Percentiles rank a stretch among this genome's conserved stretches.
Conservation (phyloP, 345 rosid species). For the Boechera retrofracta region DNA sequence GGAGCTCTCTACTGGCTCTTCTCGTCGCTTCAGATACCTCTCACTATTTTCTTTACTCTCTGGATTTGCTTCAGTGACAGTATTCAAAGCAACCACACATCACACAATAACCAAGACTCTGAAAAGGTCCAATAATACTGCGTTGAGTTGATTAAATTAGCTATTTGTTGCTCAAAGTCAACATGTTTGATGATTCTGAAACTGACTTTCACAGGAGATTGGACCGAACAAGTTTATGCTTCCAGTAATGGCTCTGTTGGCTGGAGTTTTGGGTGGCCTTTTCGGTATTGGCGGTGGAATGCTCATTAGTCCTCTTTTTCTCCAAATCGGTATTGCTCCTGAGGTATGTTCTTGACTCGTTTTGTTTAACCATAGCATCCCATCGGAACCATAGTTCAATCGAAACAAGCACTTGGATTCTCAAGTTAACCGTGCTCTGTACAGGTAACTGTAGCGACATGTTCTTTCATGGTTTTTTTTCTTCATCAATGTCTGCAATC, state of each 20-base stretch:
- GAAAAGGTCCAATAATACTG: constrained; percentile 1
- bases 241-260: constrained; percentile 67
- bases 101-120: constrained; percentile 7
- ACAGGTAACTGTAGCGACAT: constrained; percentile 74
- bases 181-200: not conserved
- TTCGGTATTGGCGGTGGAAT: constrained; percentile 89
- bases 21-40: constrained; percentile 71
- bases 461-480: constrained; percentile 46
- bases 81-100: constrained; percentile 15
- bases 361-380: not conserved
- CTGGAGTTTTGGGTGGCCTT: constrained; percentile 77
- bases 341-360: constrained; percentile 50
- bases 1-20: constrained; percentile 68
- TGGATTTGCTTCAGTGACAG: constrained; percentile 54
- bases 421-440: not conserved
- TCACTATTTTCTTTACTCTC: constrained; percentile 62
- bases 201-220: not conserved
- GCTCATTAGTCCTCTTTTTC: constrained; percentile 87
- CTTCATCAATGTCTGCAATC: constrained; percentile 47
- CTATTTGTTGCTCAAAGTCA: not conserved
- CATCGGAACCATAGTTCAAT: not conserved
- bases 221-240: constrained; percentile 36
- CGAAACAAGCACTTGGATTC: not conserved
- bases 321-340: constrained; percentile 70
- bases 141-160: not conserved